phyloP scores from a whole-genome alignment of 2,329 filamentous ascomycete species.

The Piedraia hortae region DNA sequence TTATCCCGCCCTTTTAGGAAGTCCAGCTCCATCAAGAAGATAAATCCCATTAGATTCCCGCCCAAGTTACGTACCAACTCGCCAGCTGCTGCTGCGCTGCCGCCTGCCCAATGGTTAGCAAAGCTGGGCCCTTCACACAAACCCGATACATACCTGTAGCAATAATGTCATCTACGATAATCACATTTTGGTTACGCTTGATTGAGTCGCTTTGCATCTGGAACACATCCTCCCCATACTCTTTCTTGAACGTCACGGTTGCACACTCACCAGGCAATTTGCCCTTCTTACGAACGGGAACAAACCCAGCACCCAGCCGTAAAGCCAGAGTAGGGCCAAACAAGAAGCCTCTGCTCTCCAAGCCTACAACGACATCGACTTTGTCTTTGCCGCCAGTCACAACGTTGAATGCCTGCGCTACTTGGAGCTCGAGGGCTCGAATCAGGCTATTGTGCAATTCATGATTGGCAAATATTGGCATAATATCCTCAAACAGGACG shows the following conservation, averaged over 20 bases:
- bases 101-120: conserved; percentile 28
- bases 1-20: conserved; percentile 80
- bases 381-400: conserved; percentile 12
- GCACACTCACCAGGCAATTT: conserved; percentile 79
- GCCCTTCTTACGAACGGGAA: conserved; percentile 79
- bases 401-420: conserved; percentile 30
- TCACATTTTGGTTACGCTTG: conserved; percentile 60
- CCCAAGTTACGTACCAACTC: conserved; percentile 66
- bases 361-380: conserved; percentile 65
- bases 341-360: conserved; percentile 84
- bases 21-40: conserved; percentile 89
- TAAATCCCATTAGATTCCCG: conserved; percentile 60
- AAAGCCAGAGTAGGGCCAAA: conserved; percentile 79
- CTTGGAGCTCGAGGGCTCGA: conserved; percentile 60
- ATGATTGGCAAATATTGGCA: conserved; percentile 73
- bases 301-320: conserved; percentile 58
- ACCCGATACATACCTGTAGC: conserved; percentile 48
- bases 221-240: conserved; percentile 86
- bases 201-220: conserved; percentile 81
- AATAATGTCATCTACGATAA: conserved; percentile 95
- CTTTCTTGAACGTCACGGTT: conserved; percentile 72
- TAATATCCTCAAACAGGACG: conserved; percentile 92
- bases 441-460: conserved; percentile 48
- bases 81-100: conserved; percentile 68
- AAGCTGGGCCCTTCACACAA: background rate